phyloP scores from a whole-genome alignment of 108 stramenopile species.

The Stephanodiscus minutulus region DNA sequence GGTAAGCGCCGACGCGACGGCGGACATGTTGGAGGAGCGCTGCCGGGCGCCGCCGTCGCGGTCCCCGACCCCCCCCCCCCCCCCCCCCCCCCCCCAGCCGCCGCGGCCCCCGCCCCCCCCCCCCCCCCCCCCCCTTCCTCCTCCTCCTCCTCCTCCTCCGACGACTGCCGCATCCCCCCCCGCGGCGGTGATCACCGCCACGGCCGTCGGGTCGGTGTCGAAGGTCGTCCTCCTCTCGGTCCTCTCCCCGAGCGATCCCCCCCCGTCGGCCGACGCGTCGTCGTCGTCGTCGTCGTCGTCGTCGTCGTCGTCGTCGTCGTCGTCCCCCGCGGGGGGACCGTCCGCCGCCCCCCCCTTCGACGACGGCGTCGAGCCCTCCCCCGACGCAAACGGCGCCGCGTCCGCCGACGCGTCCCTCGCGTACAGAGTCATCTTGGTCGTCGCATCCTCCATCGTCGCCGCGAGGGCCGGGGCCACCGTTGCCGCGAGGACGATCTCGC shows the following conservation, averaged over 20 bases:
- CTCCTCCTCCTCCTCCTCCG: neutral
- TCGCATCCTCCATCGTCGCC: neutral
- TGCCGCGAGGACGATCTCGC: neutral
- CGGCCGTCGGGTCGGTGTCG: neutral
- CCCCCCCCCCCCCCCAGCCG: neutral
- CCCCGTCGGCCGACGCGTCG: too few relatives aligned
- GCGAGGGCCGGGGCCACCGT: too few relatives aligned
- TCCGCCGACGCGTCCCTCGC: neutral
- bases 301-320: neutral
- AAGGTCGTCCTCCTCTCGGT: too few relatives aligned
- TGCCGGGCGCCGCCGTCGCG: neutral
- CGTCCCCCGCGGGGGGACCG: neutral
- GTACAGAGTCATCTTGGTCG: neutral
- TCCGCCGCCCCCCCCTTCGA: neutral
- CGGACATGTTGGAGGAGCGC: neutral
- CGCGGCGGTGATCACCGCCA: neutral
- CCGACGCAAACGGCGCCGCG: neutral
- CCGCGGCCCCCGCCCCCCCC: neutral
- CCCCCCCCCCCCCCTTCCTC: neutral
- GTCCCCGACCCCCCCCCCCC: neutral
- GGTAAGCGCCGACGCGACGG: conserved; percentile 9
- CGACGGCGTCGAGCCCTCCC: neutral
- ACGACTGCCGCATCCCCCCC: neutral
- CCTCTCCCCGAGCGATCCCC: too few relatives aligned
- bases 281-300: too few relatives aligned